These are phyloP conservation scores for Candida hispaniensis DNA, from an alignment of 805 yeast genomes.

Conservation along the genomic window DNA sequence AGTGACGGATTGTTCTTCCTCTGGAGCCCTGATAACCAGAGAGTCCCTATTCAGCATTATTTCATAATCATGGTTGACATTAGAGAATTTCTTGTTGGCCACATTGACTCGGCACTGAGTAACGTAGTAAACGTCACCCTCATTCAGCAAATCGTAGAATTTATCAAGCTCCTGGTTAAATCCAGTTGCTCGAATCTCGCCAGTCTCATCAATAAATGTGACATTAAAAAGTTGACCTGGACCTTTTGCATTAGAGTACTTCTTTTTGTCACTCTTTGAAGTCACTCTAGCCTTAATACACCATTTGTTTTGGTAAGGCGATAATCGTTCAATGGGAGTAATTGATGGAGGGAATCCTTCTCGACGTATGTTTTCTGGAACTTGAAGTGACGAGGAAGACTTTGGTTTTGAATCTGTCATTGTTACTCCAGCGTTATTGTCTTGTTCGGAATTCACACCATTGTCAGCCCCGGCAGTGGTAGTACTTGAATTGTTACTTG, in stretches of 20 bases:
- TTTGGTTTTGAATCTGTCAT: not conserved
- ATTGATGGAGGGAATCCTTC: slow-evolving; percentile 30
- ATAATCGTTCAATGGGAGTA: slow-evolving; percentile 71
- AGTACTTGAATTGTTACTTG: not conserved
- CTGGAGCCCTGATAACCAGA: slow-evolving; percentile 57
- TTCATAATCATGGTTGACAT: slow-evolving; percentile 81
- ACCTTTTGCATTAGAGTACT: slow-evolving; percentile 78
- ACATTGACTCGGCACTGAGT: slow-evolving; percentile 71
- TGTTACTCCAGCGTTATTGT: too few species aligned
- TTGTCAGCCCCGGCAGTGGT: not conserved
- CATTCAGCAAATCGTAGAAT: slow-evolving; percentile 64
- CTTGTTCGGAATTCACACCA: too few species aligned
- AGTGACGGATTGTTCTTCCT: slow-evolving; percentile 36
- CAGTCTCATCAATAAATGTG: slow-evolving; percentile 84
- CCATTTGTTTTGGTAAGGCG: slow-evolving; percentile 89
- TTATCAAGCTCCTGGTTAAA: slow-evolving; percentile 80
- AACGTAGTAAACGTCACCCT: slow-evolving; percentile 79
- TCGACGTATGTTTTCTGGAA: slow-evolving; percentile 9
- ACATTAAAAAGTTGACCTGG: slow-evolving; percentile 85
- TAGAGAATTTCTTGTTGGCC: slow-evolving; percentile 78
- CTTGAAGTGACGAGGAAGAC: slow-evolving; percentile 8
- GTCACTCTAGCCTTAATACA: slow-evolving; percentile 88
- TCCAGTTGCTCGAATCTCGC: slow-evolving; percentile 92
- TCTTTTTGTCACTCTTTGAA: slow-evolving; percentile 74
- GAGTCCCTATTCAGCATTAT: slow-evolving; percentile 72